Percentiles rank a stretch among this genome's conserved stretches.
Evolutionary conservation across 169 alveolate genomes (phyloP).

Genomic region (Eimeria sp.): DNA sequence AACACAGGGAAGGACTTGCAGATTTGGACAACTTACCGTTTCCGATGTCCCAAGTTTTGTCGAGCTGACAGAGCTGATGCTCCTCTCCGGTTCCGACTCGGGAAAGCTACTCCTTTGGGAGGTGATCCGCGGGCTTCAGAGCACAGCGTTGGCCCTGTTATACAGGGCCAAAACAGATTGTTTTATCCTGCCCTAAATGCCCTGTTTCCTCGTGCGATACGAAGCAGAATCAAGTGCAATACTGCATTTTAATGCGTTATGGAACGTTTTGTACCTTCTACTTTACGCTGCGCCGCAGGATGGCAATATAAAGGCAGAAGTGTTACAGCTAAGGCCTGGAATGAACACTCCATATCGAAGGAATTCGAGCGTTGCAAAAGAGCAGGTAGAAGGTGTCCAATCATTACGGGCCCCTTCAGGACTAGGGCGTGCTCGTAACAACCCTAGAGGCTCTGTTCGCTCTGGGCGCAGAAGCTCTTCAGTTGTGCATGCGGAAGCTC

Average conservation of each 20-base stretch:
- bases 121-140: conserved; percentile 21
- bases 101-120: conserved; percentile 66
- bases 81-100: conserved; percentile 52
- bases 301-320: conserved; percentile 62
- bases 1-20: conserved; percentile 43
- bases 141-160: background rate
- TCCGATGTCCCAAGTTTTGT: conserved; percentile 58
- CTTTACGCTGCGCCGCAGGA: conserved; percentile 1
- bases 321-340: conserved; percentile 43
- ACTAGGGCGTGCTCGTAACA: conserved; percentile 17
- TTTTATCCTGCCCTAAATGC: background rate
- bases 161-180: background rate
- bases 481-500: background rate
- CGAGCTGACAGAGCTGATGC: conserved; percentile 34
- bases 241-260: background rate
- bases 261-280: background rate
- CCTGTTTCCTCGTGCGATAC: background rate
- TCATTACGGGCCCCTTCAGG: conserved; percentile 22
- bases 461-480: conserved; percentile 55
- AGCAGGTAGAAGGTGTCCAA: background rate
- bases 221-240: background rate
- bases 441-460: conserved; percentile 43
- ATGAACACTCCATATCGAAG: background rate
- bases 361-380: background rate
- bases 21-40: conserved; percentile 45